Conservation (phyloP, 2,329 filamentous ascomycete genomes). For the Sporothrix humicola region DNA sequence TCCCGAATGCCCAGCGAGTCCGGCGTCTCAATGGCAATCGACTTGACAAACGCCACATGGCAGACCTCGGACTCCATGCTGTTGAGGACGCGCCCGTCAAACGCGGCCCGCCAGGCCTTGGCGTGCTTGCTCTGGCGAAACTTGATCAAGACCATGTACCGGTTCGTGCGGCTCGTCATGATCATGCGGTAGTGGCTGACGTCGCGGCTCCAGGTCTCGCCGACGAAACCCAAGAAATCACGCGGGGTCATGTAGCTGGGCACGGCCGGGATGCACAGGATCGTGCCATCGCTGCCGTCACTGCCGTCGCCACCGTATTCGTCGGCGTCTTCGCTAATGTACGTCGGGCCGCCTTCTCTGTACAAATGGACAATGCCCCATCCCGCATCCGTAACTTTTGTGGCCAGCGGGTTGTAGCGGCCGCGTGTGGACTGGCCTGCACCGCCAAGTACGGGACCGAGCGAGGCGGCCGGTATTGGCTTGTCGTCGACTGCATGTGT, state of each 20-base stretch:
- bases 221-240: constrained; percentile 90
- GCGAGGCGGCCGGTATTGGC: constrained; percentile 44
- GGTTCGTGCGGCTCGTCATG: constrained; percentile 83
- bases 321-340: constrained; percentile 32
- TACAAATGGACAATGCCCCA: constrained; percentile 97
- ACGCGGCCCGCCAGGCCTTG: constrained; percentile 79
- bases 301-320: constrained; percentile 41
- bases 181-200: constrained; percentile 96
- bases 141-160: constrained; percentile 95
- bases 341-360: constrained; percentile 65
- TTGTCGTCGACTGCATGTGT: constrained; percentile 31
- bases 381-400: constrained; percentile 76
- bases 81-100: constrained; percentile 93
- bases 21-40: constrained; percentile 77
- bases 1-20: constrained; percentile 11
- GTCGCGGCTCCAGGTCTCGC: constrained; percentile 81
- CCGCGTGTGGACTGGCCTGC: constrained; percentile 82
- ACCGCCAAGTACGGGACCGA: constrained; percentile 61
- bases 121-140: constrained; percentile 79
- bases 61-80: constrained; percentile 94
- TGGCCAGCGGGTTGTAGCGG: constrained; percentile 72
- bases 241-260: constrained; percentile 91
- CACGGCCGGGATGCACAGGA: constrained; percentile 90
- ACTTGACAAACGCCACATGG: constrained; percentile 92
- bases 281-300: constrained; percentile 70